Percentiles rank a stretch among this genome's conserved stretches.
Conservation (phyloP, 495 filamentous ascomycete species). For the Neurospora sp. region DNA sequence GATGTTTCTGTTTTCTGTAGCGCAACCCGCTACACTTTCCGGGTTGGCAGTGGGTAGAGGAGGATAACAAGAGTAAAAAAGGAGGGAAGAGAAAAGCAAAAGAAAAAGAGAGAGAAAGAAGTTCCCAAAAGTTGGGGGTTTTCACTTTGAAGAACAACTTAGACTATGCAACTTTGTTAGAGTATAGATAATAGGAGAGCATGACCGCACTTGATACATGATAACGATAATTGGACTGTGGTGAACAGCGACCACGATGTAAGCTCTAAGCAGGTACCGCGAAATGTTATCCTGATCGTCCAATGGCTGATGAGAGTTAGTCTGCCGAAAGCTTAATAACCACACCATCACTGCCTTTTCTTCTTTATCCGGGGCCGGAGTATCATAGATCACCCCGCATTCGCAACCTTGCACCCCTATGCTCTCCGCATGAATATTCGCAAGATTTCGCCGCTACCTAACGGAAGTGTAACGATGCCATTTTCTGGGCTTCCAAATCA, state of each 20-base stretch:
- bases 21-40: background rate
- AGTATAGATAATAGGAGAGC: background rate
- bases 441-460: background rate
- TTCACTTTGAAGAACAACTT: background rate
- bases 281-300: background rate
- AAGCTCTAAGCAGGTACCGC: background rate
- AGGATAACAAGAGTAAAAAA: background rate
- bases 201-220: background rate
- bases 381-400: background rate
- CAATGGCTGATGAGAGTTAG: background rate
- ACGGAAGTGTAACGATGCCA: background rate
- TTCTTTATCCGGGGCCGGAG: background rate
- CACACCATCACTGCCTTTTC: background rate
- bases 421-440: background rate
- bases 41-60: background rate
- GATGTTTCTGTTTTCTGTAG: constrained; percentile 1
- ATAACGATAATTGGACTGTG: too few relatives aligned
- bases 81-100: background rate
- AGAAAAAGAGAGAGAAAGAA: background rate
- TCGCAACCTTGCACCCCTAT: background rate
- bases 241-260: background rate
- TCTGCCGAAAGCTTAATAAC: background rate
- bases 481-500: background rate
- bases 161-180: background rate
- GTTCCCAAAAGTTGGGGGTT: background rate